Base-by-base conservation (phyloP, 768 basidiomycete species). In the Xanthoconium stramineum region DNA sequence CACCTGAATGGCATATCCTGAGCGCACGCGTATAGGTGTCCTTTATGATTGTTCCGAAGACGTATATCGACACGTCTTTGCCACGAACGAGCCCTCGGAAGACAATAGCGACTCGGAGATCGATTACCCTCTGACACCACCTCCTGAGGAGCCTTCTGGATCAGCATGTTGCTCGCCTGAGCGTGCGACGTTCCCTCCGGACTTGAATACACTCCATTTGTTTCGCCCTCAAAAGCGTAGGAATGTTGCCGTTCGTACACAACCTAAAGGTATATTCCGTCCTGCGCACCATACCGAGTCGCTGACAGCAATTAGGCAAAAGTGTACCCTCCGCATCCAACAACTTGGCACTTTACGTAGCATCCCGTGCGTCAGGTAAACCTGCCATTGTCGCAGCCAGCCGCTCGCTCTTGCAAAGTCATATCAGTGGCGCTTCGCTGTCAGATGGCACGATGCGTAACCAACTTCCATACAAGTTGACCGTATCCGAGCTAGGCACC, bases 91-190 rank as follows among this genome's bases (percentile, higher is more conserved):
- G 52, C 46, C 35, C 46, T 62, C 37, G 32, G 61, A 59, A 52
- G 72, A 78, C 32, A 74, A 72, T 19, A 74, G 75, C 52, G 80
- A 79, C 53, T 81, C 82, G 19, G 86, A 88, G 53, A 69, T 80
- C 4, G 81, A 84, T 63, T 90, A 84, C 67, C 90, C 89, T 39
- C 74, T 83, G 43, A 91, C 89, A 0, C 90, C 89, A n/a, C 90
- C 89, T 3, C 74, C 80, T 17, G 91, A 90, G 9, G 88, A 89
- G 67, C 79, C 78, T 63, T 83, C 86, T 28, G 82, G 80, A 28
- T 88, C 88, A 12, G 76, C 83, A 53, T 77, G 84, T 30, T 72
- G 83, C 29, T 85, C 86, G 3, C 86, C 86, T 11, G 77, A 74
- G 38, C 53, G 17, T 32, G 50, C 45, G 20, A 39, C n/a, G 7